phyloP scores from a whole-genome alignment of 257 asterid species.

The Misopates orontium region DNA sequence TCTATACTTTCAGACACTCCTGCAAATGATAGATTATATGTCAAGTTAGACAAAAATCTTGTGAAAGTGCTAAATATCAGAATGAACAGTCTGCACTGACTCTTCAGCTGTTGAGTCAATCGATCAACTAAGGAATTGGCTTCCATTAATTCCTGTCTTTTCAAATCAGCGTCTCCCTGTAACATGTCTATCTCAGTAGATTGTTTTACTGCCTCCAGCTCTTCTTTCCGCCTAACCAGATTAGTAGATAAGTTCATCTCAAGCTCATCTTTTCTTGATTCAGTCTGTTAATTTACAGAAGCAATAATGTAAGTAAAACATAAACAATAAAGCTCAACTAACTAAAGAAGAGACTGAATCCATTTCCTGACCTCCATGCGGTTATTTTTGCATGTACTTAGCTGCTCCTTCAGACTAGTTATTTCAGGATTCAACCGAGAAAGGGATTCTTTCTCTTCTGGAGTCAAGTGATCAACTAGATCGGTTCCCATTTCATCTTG shows the following conservation, averaged over 20 bases:
- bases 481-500: conserved; percentile 93
- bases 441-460: conserved; percentile 77
- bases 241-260: conserved; percentile 96
- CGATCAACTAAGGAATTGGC: conserved; percentile 58
- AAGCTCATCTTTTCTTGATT: conserved; percentile 90
- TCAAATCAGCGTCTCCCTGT: conserved; percentile 75
- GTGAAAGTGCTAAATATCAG: conserved; percentile 20
- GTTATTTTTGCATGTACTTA: conserved; percentile 62
- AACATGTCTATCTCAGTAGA: conserved; percentile 69
- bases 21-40: conserved; percentile 30
- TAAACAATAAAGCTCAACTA: conserved; percentile 12
- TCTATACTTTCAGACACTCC: conserved; percentile 64
- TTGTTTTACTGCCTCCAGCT: conserved; percentile 75
- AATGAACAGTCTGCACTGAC: conserved; percentile 40
- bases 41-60: conserved; percentile 16
- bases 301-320: conserved; percentile 18
- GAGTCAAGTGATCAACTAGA: conserved; percentile 94
- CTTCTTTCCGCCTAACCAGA: conserved; percentile 92
- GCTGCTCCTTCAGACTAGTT: conserved; percentile 74
- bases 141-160: conserved; percentile 74
- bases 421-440: conserved; percentile 92
- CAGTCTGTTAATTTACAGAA: conserved; percentile 56
- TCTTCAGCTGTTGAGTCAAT: conserved; percentile 65
- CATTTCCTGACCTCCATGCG: conserved; percentile 81
- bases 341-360: conserved; percentile 17